These are phyloP conservation scores for Kwoniella newhampshirensis DNA, from an alignment of 768 basidiomycete genomes.

Conservation along the genomic window DNA sequence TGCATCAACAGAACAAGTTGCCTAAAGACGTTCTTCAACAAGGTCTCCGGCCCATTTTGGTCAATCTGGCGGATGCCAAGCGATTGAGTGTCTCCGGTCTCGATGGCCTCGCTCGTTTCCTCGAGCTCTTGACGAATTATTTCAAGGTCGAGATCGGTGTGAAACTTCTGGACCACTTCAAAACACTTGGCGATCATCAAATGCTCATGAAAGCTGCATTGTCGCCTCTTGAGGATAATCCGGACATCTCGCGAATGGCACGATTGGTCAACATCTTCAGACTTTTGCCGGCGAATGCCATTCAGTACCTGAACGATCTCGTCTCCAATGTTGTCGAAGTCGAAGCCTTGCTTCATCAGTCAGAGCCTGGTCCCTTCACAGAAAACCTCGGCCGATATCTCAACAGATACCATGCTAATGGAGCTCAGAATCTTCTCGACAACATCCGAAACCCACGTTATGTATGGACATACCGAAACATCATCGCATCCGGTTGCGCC, in stretches of 20 bases:
- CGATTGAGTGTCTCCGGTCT: conserved; percentile 81
- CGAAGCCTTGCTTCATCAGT: conserved; percentile 87
- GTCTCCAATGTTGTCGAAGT: conserved; percentile 85
- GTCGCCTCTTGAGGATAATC: conserved; percentile 75
- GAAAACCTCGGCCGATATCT: conserved; percentile 87
- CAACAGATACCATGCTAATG: conserved; percentile 82
- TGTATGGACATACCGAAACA: conserved; percentile 77
- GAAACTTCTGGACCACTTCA: conserved; percentile 95
- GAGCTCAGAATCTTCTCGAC: conserved; percentile 77
- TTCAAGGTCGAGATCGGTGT: conserved; percentile 99
- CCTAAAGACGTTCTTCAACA: conserved; percentile 94
- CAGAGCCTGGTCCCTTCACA: conserved; percentile 85
- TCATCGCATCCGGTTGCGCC: conserved; percentile 75
- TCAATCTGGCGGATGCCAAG: conserved; percentile 96
- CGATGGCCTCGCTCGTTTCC: conserved; percentile 87
- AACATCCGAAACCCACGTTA: conserved; percentile 76
- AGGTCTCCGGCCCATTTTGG: conserved; percentile 90
- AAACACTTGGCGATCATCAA: conserved; percentile 83
- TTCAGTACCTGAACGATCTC: conserved; percentile 84
- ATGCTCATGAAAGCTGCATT: conserved; percentile 76
- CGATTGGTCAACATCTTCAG: conserved; percentile 97
- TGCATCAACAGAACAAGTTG: conserved; percentile 82
- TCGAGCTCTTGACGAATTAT: conserved; percentile 94
- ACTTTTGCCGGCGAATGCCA: conserved; percentile 80
- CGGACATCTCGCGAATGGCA: conserved; percentile 87